A percentile compares a stretch with the other conserved stretches of the same genome.
Conservation (phyloP, 2,329 filamentous ascomycete genomes). For the Aureobasidium sp. region DNA sequence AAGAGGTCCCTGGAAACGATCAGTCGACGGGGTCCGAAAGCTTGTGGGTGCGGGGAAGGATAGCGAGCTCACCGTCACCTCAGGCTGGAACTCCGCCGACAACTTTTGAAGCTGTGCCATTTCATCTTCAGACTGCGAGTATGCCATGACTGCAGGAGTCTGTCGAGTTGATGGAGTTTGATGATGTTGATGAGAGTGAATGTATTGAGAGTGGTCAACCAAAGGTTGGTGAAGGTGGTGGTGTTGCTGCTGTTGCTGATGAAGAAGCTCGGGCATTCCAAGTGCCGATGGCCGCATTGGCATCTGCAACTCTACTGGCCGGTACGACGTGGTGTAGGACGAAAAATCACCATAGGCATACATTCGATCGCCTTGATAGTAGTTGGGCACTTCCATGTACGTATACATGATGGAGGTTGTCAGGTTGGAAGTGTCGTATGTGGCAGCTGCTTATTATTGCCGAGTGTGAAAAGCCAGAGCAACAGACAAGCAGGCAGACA, state of each 20-base stretch:
- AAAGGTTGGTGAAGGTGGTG: slow-evolving; percentile 16
- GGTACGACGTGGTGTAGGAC: slow-evolving; percentile 11
- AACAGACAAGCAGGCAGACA: background rate
- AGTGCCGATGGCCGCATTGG: slow-evolving; percentile 34
- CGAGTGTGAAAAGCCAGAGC: background rate
- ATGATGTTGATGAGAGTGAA: slow-evolving; percentile 21
- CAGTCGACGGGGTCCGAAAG: slow-evolving; percentile 11
- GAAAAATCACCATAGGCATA: slow-evolving; percentile 13
- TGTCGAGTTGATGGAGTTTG: slow-evolving; percentile 19
- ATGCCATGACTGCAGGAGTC: slow-evolving; percentile 30
- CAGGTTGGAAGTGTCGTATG: background rate
- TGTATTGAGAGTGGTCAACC: slow-evolving; percentile 16
- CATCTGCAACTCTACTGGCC: slow-evolving; percentile 27
- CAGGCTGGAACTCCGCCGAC: slow-evolving; percentile 54
- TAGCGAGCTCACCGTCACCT: slow-evolving; percentile 44
- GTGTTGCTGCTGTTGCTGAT: slow-evolving; percentile 18
- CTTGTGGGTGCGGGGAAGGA: slow-evolving; percentile 14
- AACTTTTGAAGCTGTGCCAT: slow-evolving; percentile 56
- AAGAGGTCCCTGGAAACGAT: slow-evolving; percentile 60
- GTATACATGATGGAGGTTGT: slow-evolving; percentile 7
- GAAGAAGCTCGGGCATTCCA: slow-evolving; percentile 19
- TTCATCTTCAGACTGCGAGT: slow-evolving; percentile 44
- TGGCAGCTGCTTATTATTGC: background rate
- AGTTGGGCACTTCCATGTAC: slow-evolving; percentile 13
- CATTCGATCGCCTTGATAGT: slow-evolving; percentile 14